Evolutionary conservation across 352 stramenopile species (phyloP).

Genomic region (Pythium monospermum): DNA sequence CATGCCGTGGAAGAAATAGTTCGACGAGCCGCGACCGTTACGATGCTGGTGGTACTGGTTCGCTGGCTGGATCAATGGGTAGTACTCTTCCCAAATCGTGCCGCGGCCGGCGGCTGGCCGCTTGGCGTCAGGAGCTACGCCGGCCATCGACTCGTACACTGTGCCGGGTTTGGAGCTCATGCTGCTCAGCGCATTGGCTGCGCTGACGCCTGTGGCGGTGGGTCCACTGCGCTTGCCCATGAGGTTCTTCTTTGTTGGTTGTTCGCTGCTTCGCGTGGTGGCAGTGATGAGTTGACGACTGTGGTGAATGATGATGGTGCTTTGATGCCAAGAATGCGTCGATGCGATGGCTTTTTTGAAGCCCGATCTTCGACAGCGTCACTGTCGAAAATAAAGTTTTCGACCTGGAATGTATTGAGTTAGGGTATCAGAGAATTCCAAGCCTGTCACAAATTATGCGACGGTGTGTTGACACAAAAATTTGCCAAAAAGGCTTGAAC

Average conservation of each 20-base stretch:
- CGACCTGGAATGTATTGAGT: background rate
- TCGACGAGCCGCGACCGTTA: slow-evolving; percentile 64
- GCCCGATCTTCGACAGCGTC: background rate
- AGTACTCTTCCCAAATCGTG: slow-evolving; percentile 86
- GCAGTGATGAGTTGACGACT: background rate
- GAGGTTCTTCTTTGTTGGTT: no score
- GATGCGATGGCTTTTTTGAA: no score
- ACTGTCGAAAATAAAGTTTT: slow-evolving; percentile 1
- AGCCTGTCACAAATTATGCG: no score
- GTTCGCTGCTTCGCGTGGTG: background rate
- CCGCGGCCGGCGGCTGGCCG: slow-evolving; percentile 13
- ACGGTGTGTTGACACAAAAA: no score
- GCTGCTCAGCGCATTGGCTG: no score
- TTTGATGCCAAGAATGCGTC: slow-evolving; percentile 4
- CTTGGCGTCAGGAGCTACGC: slow-evolving; percentile 20
- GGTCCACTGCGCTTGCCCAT: slow-evolving; percentile 23
- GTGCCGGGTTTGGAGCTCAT: slow-evolving; percentile 18
- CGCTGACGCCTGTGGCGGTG: slow-evolving; percentile 2
- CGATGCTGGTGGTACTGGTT: slow-evolving; percentile 76
- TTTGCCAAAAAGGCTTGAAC: no score
- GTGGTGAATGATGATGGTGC: slow-evolving; percentile 1
- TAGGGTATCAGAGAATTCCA: no score
- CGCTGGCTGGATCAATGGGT: slow-evolving; percentile 78
- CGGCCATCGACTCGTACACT: slow-evolving; percentile 23
- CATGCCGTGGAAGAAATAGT: slow-evolving; percentile 87